Percentiles rank a stretch among this genome's conserved stretches.
phyloP scores from a whole-genome alignment of 2,329 filamentous ascomycete genomes.

The Calonectria pseudoturangicola region DNA sequence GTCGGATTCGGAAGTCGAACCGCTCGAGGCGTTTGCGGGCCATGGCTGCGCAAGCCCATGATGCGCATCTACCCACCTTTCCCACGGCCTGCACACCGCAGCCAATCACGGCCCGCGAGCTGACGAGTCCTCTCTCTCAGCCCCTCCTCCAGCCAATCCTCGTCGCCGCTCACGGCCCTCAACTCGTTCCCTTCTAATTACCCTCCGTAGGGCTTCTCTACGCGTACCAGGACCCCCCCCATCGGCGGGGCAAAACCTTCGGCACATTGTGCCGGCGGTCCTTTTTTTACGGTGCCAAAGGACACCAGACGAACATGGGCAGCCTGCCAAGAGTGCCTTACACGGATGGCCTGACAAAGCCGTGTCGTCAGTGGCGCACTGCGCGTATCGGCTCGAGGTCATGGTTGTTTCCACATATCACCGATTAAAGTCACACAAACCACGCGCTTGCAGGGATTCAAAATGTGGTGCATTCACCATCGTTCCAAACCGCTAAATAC shows the following conservation, averaged over 20 bases:
- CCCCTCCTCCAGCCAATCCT: constrained; percentile 34
- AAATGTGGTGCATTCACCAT: constrained; percentile 26
- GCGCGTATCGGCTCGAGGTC: not conserved
- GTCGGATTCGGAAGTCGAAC: constrained; percentile 16
- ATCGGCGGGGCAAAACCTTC: constrained; percentile 42
- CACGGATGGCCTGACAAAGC: constrained; percentile 1
- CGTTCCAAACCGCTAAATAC: constrained; percentile 10
- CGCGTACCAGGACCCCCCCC: constrained; percentile 26
- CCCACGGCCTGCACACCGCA: not conserved
- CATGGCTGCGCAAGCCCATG: constrained; percentile 47
- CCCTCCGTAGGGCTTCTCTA: constrained; percentile 14
- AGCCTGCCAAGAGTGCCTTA: constrained; percentile 30
- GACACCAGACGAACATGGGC: constrained; percentile 30
- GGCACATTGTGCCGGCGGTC: constrained; percentile 45
- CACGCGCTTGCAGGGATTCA: constrained; percentile 23
- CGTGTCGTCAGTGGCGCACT: not conserved
- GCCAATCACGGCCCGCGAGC: constrained; percentile 57
- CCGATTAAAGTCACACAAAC: not conserved
- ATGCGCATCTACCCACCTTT: constrained; percentile 41
- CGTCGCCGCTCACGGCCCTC: constrained; percentile 17
- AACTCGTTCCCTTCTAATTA: constrained; percentile 26
- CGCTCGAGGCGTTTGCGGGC: constrained; percentile 18
- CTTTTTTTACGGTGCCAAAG: constrained; percentile 29
- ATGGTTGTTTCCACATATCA: constrained; percentile 2
- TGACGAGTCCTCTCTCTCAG: constrained; percentile 59